Conservation (phyloP, 2,329 filamentous ascomycete genomes). For the Mycogone perniciosa region DNA sequence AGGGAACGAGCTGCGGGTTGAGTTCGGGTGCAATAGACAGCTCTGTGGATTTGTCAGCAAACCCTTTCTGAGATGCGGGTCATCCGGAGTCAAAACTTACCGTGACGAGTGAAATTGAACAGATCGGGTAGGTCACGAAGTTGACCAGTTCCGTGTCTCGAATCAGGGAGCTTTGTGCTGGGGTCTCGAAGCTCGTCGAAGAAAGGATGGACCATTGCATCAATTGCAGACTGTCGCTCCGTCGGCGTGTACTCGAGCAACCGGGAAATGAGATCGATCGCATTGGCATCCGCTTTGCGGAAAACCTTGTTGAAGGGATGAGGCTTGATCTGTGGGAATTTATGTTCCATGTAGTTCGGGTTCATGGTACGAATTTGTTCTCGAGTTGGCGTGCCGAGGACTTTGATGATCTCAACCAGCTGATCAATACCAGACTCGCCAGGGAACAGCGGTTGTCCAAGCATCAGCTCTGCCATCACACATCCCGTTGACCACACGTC, state of each 20-base stretch:
- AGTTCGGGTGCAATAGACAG: constrained; percentile 88
- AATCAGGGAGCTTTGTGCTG: constrained; percentile 87
- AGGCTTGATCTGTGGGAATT: constrained; percentile 99
- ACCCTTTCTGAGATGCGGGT: not conserved
- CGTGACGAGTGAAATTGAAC: constrained; percentile 91
- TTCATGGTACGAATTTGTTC: constrained; percentile 99
- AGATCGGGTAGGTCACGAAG: constrained; percentile 77
- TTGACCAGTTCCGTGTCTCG: constrained; percentile 76
- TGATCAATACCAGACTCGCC: constrained; percentile 98
- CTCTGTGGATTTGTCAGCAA: constrained; percentile 50
- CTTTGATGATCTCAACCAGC: constrained; percentile 98
- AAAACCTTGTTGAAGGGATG: constrained; percentile 99
- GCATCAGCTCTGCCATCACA: constrained; percentile 99
- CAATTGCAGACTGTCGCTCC: constrained; percentile 84
- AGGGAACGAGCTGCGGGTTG: constrained; percentile 81
- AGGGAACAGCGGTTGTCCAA: constrained; percentile 94
- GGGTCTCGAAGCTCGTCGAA: constrained; percentile 95
- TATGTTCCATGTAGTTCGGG: constrained; percentile 99
- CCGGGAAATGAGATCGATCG: constrained; percentile 90
- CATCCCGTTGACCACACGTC: constrained; percentile 99
- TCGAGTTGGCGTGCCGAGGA: constrained; percentile 88
- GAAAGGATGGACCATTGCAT: constrained; percentile 97
- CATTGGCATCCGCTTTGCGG: constrained; percentile 86
- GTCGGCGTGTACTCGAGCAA: constrained; percentile 96
- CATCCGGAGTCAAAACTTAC: constrained; percentile 48